A percentile compares a stretch with the other conserved stretches of the same genome.
Evolutionary conservation across 768 basidiomycete genomes (phyloP).

Genomic region (Lactarius psammicola): DNA sequence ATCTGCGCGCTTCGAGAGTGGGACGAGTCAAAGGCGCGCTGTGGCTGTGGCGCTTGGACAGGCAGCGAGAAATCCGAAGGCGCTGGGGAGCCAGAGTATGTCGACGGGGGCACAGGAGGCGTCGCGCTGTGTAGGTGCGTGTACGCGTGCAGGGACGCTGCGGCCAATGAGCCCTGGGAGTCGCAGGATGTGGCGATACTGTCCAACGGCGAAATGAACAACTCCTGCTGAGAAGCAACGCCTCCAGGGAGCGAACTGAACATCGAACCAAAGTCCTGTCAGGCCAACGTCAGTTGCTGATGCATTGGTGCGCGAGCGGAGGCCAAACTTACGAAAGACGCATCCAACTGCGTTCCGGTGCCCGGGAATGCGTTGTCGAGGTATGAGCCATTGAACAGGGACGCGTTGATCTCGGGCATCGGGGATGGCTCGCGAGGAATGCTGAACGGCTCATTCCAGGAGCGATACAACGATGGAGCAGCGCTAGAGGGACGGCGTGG

Average conservation of each 20-base stretch:
- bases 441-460: slow-evolving; percentile 24
- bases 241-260: slow-evolving; percentile 22
- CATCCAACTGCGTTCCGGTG: slow-evolving; percentile 11
- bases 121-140: slow-evolving; percentile 5
- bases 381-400: slow-evolving; percentile 23
- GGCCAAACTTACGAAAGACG: slow-evolving; percentile 24
- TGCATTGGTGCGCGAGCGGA: not conserved
- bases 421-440: slow-evolving; percentile 24
- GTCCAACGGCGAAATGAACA: slow-evolving; percentile 28
- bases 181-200: slow-evolving; percentile 3
- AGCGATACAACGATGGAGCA: slow-evolving; percentile 20
- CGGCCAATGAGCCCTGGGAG: not conserved
- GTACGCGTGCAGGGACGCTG: not conserved
- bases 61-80: slow-evolving; percentile 28
- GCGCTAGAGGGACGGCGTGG: slow-evolving; percentile 30
- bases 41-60: slow-evolving; percentile 25
- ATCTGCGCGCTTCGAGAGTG: not conserved
- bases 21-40: slow-evolving; percentile 20
- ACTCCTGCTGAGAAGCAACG: slow-evolving; percentile 12
- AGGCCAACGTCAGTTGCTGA: not conserved
- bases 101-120: slow-evolving; percentile 25
- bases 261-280: slow-evolving; percentile 25
- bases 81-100: slow-evolving; percentile 27
- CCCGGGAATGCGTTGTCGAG: slow-evolving; percentile 25
- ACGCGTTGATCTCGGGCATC: slow-evolving; percentile 26